These are phyloP conservation scores for Penicillium concentricum DNA, from an alignment of 2,329 filamentous ascomycete genomes.

Conservation along the genomic window DNA sequence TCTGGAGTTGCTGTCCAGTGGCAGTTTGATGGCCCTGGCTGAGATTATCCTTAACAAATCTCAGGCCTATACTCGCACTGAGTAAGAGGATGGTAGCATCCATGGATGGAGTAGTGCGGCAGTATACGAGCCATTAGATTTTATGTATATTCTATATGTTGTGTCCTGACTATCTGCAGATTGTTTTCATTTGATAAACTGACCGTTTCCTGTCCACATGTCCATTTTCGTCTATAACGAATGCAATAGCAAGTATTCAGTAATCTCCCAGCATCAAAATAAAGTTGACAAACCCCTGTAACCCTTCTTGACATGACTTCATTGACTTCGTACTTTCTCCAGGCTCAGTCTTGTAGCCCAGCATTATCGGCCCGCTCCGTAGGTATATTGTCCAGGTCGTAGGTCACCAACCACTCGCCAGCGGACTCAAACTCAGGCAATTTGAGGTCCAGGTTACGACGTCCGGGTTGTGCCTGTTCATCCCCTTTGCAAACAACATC, in stretches of 20 bases:
- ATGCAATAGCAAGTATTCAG: too few relatives aligned
- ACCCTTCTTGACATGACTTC: too few relatives aligned
- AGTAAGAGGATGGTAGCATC: background rate
- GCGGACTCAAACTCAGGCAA: slow-evolving; percentile 8
- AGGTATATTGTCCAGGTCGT: background rate
- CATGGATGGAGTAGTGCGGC: background rate
- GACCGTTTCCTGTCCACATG: background rate
- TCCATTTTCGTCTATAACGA: background rate
- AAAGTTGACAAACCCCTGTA: too few relatives aligned
- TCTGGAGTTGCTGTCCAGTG: slow-evolving; percentile 29
- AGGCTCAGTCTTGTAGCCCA: too few relatives aligned
- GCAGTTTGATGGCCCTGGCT: slow-evolving; percentile 24
- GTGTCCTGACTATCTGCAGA: background rate
- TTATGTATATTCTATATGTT: background rate
- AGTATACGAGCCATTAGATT: slow-evolving; percentile 1
- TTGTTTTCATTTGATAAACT: background rate
- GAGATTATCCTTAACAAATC: slow-evolving; percentile 27
- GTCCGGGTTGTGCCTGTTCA: slow-evolving; percentile 12
- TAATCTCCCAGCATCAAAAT: too few relatives aligned
- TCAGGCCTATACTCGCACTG: slow-evolving; percentile 9
- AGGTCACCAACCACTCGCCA: background rate
- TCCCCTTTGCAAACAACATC: slow-evolving; percentile 12
- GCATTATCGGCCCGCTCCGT: background rate
- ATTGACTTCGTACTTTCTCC: too few relatives aligned
- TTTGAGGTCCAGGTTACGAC: slow-evolving; percentile 13